A percentile compares a stretch with the other conserved stretches of the same genome.
These are phyloP conservation scores for Fusarium sp. DNA, from an alignment of 2,329 filamentous ascomycete species.

Conservation along the genomic window DNA sequence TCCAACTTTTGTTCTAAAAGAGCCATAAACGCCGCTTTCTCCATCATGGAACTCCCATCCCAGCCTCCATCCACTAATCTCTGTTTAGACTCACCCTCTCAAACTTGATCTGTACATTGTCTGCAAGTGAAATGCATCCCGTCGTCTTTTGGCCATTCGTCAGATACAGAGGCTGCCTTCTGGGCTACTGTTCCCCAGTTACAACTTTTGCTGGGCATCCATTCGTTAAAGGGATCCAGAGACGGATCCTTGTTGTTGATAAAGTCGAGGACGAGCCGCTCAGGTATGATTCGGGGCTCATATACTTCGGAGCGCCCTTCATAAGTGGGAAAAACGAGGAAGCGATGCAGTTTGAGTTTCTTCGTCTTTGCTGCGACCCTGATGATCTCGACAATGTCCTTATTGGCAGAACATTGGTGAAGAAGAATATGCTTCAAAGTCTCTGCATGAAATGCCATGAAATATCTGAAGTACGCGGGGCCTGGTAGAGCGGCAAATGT, in stretches of 20 bases:
- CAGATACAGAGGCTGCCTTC: not conserved
- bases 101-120: not conserved
- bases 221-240: not conserved
- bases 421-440: slow-evolving; percentile 13
- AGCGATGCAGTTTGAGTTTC: slow-evolving; percentile 4
- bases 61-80: not conserved
- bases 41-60: not conserved
- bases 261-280: not conserved
- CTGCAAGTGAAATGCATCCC: slow-evolving; percentile 4
- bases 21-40: not conserved
- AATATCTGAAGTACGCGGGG: not conserved
- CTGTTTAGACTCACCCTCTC: not conserved
- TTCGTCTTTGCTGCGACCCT: not conserved
- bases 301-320: not conserved
- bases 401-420: not conserved
- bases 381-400: not conserved
- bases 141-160: slow-evolving; percentile 4
- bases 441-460: not conserved
- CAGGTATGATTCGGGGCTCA: not conserved
- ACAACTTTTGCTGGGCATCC: not conserved
- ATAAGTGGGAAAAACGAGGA: slow-evolving; percentile 3
- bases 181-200: not conserved
- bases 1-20: not conserved
- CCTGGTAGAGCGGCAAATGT: too few relatives aligned
- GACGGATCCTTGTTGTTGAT: not conserved